Base-by-base conservation (phyloP, 2,329 filamentous ascomycete species). In the Stagonosporopsis tanaceti region DNA sequence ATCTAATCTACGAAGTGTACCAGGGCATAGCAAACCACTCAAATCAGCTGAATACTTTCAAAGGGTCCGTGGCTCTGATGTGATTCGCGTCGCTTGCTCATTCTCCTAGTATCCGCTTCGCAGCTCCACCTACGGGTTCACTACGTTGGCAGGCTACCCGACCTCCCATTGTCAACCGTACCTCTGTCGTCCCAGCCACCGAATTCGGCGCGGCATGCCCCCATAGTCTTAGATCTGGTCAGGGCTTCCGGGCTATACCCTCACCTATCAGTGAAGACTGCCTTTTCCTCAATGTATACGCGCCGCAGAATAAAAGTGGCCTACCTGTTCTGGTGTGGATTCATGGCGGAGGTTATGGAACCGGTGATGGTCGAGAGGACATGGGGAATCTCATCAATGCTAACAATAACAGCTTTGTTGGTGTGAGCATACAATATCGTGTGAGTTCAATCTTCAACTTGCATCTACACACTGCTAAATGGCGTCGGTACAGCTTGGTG, bases 401-500 rank as follows among this genome's bases (percentile, higher is more conserved):
- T 0, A 83, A 81, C 53, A 69, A 76, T 12, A 79, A 83, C 54
- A 71, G 68, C 3, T 84, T 84, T 48, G 68, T 84, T 30, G 75
- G 68, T 5, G 80, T 85, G 15, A 70, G 77, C 3, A 81, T 84
- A 40, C 80, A 85, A 59, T 85, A 84, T 60, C 68, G 82, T 22
- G 76, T 81, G 64, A 46, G 45, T 35, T 5, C 7, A 15, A 2
- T n/a, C 6, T 11, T 11, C 20, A 5, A 12, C 24, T 24, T 32
- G 20, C 22, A 4, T 4, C 30, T 15, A 4, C n/a, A 4, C 30
- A 38, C n/a, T 38, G 14, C 24, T 47, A 8, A 39, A 25, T 4
- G 14, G n/a, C 4, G 25, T 34, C 28, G 42, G 8, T 24, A 9
- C 27, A 48, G 44, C 70, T 82, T 8, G 79, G 77, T 24, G 79